Evolutionary conservation across 2,329 filamentous ascomycete species (phyloP).

Genomic region (Verticillium tricorpus): DNA sequence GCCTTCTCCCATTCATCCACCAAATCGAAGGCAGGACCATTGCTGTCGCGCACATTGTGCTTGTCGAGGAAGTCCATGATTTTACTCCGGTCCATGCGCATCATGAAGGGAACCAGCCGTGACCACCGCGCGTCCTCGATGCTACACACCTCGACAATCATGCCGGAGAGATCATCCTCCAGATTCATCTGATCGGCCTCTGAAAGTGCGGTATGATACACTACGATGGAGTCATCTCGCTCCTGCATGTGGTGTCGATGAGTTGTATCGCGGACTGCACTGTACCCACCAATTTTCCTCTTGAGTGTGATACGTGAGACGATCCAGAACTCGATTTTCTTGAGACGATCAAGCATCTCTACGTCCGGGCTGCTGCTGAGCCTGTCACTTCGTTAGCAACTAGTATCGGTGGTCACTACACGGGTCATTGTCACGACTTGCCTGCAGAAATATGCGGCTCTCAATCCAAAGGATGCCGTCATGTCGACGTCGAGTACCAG

Average conservation of each 20-base stretch:
- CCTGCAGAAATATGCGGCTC: background rate
- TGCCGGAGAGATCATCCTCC: background rate
- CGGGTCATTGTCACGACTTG: background rate
- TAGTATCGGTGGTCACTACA: background rate
- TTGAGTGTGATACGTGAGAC: background rate
- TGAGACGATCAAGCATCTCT: background rate
- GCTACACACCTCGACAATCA: background rate
- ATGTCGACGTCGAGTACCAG: background rate
- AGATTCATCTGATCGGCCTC: background rate
- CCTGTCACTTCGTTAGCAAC: background rate
- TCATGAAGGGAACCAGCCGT: background rate
- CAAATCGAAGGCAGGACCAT: background rate
- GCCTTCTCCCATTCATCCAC: background rate
- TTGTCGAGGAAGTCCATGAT: background rate
- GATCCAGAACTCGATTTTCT: background rate
- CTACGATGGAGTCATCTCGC: background rate
- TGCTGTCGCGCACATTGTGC: background rate
- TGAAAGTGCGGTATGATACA: background rate
- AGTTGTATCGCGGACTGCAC: background rate
- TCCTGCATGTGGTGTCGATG: background rate
- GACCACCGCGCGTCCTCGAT: background rate
- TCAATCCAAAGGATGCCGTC: background rate
- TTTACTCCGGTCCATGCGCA: background rate
- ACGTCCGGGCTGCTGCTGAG: background rate
- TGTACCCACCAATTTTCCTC: background rate